Conservation (phyloP, 2,329 filamentous ascomycete genomes). For the Chalaropsis ovoidea region DNA sequence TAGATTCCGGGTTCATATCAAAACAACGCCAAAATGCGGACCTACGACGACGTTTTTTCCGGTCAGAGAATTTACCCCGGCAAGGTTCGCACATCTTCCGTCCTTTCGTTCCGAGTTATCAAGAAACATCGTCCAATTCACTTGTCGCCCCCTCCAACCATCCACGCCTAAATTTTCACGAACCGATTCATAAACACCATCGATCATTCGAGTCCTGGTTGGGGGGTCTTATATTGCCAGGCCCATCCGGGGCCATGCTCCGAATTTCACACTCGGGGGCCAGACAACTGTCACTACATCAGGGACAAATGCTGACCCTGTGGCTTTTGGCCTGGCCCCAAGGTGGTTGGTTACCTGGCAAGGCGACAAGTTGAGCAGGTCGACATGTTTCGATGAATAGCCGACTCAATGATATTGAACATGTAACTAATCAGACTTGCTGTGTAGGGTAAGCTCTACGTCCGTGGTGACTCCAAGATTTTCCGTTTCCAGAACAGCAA, state of each 20-base stretch:
- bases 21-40: constrained; percentile 45
- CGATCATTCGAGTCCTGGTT: not conserved
- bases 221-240: not conserved
- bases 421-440: constrained; percentile 18
- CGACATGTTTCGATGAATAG: constrained; percentile 6
- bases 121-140: constrained; percentile 11
- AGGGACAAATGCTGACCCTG: constrained; percentile 7
- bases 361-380: not conserved
- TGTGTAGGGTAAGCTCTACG: constrained; percentile 91
- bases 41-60: constrained; percentile 57
- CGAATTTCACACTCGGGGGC: not conserved
- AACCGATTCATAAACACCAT: not conserved
- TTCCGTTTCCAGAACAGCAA: constrained; percentile 99
- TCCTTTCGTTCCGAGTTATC: constrained; percentile 12
- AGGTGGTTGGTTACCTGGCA: not conserved
- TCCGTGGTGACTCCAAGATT: constrained; percentile 99
- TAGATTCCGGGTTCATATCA: constrained; percentile 37
- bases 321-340: not conserved
- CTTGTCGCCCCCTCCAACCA: constrained; percentile 12
- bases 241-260: not conserved
- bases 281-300: not conserved
- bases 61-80: constrained; percentile 58
- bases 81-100: constrained; percentile 44
- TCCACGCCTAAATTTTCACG: constrained; percentile 1
- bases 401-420: not conserved